Percentiles rank a stretch among this genome's conserved stretches.
Evolutionary conservation across 208 protist species (phyloP).

Genomic region (Trichomonas gallinae): DNA sequence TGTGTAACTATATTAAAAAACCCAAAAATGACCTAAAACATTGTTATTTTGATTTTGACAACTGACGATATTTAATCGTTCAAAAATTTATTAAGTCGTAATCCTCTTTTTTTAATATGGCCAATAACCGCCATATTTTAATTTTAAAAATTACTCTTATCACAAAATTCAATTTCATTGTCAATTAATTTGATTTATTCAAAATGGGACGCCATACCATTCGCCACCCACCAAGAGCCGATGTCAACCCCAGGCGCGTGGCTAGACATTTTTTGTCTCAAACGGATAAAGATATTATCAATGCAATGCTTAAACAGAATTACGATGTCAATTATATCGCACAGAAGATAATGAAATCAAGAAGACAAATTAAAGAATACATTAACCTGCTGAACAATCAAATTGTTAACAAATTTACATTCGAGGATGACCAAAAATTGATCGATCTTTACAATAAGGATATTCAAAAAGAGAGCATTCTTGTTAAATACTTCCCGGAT

Average conservation of each 20-base stretch:
- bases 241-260: neutral
- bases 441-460: neutral
- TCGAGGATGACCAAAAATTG: neutral
- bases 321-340: neutral
- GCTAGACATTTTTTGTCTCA: neutral
- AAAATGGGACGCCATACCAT: no score
- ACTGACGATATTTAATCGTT: no score
- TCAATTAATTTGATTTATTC: no score
- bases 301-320: neutral
- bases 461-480: neutral
- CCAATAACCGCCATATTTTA: no score
- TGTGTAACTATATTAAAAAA: no score
- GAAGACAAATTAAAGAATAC: neutral
- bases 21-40: no score
- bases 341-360: neutral
- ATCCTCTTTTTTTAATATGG: no score
- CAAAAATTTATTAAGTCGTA: no score
- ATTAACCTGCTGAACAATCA: neutral
- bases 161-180: no score
- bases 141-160: no score
- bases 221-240: no score
- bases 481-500: neutral
- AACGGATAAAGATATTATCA: neutral
- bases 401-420: neutral
- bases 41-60: no score